Conservation (phyloP, 2,329 filamentous ascomycete species). For the Thelonectria discophora region DNA sequence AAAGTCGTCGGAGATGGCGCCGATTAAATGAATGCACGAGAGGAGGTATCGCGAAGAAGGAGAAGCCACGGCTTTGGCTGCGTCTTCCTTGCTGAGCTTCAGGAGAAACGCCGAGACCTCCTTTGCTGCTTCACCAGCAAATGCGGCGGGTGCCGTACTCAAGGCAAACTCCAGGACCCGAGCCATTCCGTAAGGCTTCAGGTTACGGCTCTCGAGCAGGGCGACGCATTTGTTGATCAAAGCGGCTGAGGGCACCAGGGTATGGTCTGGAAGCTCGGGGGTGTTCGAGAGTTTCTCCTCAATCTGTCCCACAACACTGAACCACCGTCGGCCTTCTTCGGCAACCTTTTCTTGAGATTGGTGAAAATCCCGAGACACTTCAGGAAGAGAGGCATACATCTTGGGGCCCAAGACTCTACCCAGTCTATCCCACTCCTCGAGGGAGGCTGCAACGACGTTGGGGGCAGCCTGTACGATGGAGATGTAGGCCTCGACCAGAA, state of each 20-base stretch:
- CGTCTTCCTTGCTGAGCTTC: slow-evolving; percentile 62
- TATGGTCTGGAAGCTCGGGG: slow-evolving; percentile 42
- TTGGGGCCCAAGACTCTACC: slow-evolving; percentile 68
- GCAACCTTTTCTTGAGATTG: slow-evolving; percentile 76
- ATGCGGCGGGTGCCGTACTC: slow-evolving; percentile 53
- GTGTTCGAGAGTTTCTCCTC: slow-evolving; percentile 44
- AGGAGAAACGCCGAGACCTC: slow-evolving; percentile 56
- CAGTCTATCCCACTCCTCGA: slow-evolving; percentile 70
- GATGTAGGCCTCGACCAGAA: slow-evolving; percentile 59
- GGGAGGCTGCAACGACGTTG: slow-evolving; percentile 58
- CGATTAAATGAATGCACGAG: slow-evolving; percentile 68
- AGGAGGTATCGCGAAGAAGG: slow-evolving; percentile 74
- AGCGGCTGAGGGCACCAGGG: slow-evolving; percentile 41
- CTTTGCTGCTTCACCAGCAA: slow-evolving; percentile 45
- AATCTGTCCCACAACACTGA: slow-evolving; percentile 63
- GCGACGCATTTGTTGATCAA: slow-evolving; percentile 50
- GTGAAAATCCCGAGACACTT: slow-evolving; percentile 80
- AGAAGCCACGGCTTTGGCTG: slow-evolving; percentile 69
- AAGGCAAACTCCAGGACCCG: slow-evolving; percentile 53
- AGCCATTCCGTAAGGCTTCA: slow-evolving; percentile 67
- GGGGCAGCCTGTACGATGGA: slow-evolving; percentile 54
- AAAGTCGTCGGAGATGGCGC: slow-evolving; percentile 53
- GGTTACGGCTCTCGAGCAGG: slow-evolving; percentile 59
- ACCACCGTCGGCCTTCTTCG: slow-evolving; percentile 73
- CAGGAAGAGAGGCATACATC: slow-evolving; percentile 79